Evolutionary conservation across 2,329 filamentous ascomycete genomes (phyloP).

Genomic region (Tolypocladium inflatum): DNA sequence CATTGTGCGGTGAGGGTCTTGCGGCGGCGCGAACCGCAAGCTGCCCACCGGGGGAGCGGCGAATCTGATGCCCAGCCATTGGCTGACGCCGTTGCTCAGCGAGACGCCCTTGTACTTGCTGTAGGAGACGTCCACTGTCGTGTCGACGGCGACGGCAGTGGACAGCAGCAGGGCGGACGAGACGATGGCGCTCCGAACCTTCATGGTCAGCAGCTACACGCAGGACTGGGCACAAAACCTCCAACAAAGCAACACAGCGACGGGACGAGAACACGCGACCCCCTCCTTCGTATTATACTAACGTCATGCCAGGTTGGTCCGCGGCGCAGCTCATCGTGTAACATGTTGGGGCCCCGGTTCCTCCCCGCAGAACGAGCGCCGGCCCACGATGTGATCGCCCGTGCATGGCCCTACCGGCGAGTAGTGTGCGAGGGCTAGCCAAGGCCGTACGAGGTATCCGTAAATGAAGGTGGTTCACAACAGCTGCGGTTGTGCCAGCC

Average conservation of each 20-base stretch:
- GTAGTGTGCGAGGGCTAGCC: too few species aligned
- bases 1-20: slow-evolving; percentile 42
- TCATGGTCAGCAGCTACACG: not conserved
- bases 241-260: not conserved
- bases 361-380: not conserved
- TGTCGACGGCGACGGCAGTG: slow-evolving; percentile 9
- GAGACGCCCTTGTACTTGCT: slow-evolving; percentile 52
- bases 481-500: not conserved
- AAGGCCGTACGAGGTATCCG: not conserved
- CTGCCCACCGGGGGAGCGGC: slow-evolving; percentile 58
- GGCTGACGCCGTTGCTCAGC: slow-evolving; percentile 47
- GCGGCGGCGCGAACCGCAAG: slow-evolving; percentile 57
- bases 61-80: slow-evolving; percentile 70
- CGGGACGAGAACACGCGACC: not conserved
- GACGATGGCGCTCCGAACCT: not conserved
- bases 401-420: not conserved
- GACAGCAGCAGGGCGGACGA: slow-evolving; percentile 1
- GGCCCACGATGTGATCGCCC: not conserved
- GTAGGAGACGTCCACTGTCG: slow-evolving; percentile 53
- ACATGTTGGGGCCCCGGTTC: not conserved
- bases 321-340: not conserved
- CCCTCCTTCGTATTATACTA: not conserved
- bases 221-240: not conserved
- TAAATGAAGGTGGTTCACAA: not conserved
- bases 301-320: not conserved